Base-by-base conservation (phyloP, 1,139 yeast species). In the Hyphopichia fennica region DNA sequence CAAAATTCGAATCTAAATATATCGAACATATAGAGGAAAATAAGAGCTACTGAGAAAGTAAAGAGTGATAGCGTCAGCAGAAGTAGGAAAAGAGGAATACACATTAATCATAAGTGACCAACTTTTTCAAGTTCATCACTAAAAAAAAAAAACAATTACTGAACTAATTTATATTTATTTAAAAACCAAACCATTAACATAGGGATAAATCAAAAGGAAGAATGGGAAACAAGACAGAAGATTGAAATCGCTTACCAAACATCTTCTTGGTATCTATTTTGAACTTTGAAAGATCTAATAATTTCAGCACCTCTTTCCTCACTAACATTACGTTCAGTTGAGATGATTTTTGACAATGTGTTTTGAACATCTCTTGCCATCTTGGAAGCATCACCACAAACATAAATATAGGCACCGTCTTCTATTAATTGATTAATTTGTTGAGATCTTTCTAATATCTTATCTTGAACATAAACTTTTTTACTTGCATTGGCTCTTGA, bases 331-430 rank as follows among this genome's bases (percentile, higher is more conserved):
- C 85, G 76, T 54, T 84, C 81, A 46, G 77, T 64, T 38, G 83
- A 67, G 42, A 91, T 64, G 45, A 93, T 83, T 49, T 77, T 73
- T 19, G 77, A 75, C 47, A 93, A 73, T 2, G 95, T 75, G 38
- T 74, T 67, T 57, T 87, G 93, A n/a, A 93, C 99, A 60, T 90
- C 96, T 65, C 95, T 84, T 2, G 99, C 97, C 99, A 93, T 93
- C 54, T 80, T 82, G 38, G 87, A 81, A 27, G 99, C 98, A 70
- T 93, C 98, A 58, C 99, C 99, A 75, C 99, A 93, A 25, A 93
- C 96, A 62, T 93, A 93, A 50, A 93, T 77, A 61, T 83, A 86
- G 0, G 96, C 97, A 42, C 96, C 97, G 17, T 64, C 57, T 45
- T 76, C 71, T 43, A 93, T 65, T 48, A 91, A 69, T 41, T 76